Base-by-base conservation (phyloP, 305 asterid species). In the Fraxinus velutina region DNA sequence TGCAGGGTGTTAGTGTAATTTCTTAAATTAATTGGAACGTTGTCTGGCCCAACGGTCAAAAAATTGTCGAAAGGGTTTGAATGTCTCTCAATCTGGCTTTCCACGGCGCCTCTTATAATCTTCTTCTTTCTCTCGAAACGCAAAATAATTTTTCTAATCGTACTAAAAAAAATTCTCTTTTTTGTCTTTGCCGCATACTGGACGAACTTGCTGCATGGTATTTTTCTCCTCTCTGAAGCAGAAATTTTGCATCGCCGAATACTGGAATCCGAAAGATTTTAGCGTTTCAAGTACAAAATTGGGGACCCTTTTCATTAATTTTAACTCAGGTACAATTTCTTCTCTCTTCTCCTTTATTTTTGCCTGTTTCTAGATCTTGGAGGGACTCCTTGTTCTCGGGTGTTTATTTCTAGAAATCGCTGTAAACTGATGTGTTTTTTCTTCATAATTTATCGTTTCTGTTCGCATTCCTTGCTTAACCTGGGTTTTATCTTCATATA, bases 81-180 rank as follows among this genome's bases (percentile, higher is more conserved):
- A 15, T 52, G 32, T 62, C 15, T 62, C 75, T 30, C 70, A 47
- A n/a, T 86, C 92, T 80, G 77, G 1, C 75, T 88, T 81, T 82
- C 62, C 85, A 90, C 86, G 47, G 73, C 52, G 77, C 91, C 91
- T 80, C 88, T 84, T 81, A 39, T 39, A 22, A 22, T 22, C 24
- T 22, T 22, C 24, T 22, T 22, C 24, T 22, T 22, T 22, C 24
- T 22, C 24, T 22, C 24, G 24, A 64, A 8, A 21, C 22, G 34
- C 80, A 57, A 83, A 80, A 73, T 3, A 17, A 22, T 44, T 10
- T 44, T 12, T 44, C 55, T 44, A 44, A 44, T 10, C 34, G 3
- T 33, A 5, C 15, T 19, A 27, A 27, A 30, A 70, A 81, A 37
- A 6, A 32, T 5, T 34, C 21, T 70, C n/a, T 42, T 79, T 57